Evolutionary conservation across 768 basidiomycete species (phyloP), one percentile per base, ranked within the genome.

Genomic region (Tephrocybe sp.): DNA sequence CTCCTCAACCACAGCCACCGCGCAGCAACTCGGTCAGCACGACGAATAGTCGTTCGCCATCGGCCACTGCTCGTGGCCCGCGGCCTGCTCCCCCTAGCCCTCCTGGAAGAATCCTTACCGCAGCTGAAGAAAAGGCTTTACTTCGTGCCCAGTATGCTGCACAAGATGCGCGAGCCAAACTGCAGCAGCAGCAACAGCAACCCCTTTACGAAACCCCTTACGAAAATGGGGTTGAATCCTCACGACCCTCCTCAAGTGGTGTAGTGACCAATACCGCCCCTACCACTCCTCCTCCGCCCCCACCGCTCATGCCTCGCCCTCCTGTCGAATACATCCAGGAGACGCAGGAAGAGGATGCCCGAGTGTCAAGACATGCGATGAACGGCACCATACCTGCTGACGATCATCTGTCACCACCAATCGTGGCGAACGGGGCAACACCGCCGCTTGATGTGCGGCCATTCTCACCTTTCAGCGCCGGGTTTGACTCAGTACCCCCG

Each of bases 291-390:
- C 72, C 73, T 0, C 66, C 77, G 0, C 90, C 87, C 0, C 88
- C 89, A 1, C 88, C 90, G 7, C 69, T 92, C 54, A 71, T 79
- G 73, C 90, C 90, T 2, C 82, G 85, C 45, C 90, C 90, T 1
- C 90, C 90, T 8, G 81, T 65, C 5, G 85, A 88, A 48, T 92
- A 92, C 63, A 90, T 93, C 54, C 81, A 86, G 56, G 86, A 92
- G 69, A 92, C 90, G 15, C 84, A 80, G 54, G 85, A 85, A 58
- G 88, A 85, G 58, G 87, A 92, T 57, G 70, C 78, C 14, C 77
- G 86, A 14, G 73, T 83, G 10, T 77, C 77, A 28, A 66, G 68
- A 40, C 64, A 68, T 38, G 73, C 71, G 26, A 62, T 66, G 46
- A 73, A 68, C 47, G 70, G 62, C 33, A 65, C 56, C 18, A 59